These are phyloP conservation scores for Lactifluus echinatus DNA, from an alignment of 768 basidiomycete species.

Conservation along the genomic window DNA sequence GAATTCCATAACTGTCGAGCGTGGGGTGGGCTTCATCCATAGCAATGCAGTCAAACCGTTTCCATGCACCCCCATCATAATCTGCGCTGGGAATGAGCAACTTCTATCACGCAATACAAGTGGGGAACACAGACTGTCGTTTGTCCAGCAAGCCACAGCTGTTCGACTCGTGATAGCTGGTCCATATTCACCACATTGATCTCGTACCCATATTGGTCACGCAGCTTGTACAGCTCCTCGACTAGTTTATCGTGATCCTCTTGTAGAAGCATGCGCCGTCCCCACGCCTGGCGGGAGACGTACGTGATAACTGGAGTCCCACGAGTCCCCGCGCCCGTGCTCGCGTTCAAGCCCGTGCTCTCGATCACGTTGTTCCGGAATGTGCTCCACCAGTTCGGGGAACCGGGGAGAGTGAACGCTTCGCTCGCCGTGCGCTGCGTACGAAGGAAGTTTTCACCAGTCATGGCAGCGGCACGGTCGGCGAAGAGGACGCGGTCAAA, in stretches of 20 bases:
- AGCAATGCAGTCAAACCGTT: slow-evolving; percentile 83
- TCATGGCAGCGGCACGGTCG: slow-evolving; percentile 81
- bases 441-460: slow-evolving; percentile 51
- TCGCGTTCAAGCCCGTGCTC: slow-evolving; percentile 55
- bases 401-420: slow-evolving; percentile 67
- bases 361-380: slow-evolving; percentile 64
- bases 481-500: slow-evolving; percentile 84
- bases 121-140: slow-evolving; percentile 57
- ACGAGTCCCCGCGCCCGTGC: slow-evolving; percentile 26
- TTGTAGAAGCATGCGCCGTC: slow-evolving; percentile 66
- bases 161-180: slow-evolving; percentile 68
- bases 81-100: slow-evolving; percentile 37
- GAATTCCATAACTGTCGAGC: slow-evolving; percentile 88
- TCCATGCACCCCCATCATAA: slow-evolving; percentile 92
- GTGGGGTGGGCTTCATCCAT: slow-evolving; percentile 84
- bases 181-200: slow-evolving; percentile 85
- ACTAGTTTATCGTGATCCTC: slow-evolving; percentile 78
- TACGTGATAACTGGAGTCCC: slow-evolving; percentile 82
- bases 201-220: slow-evolving; percentile 70
- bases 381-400: slow-evolving; percentile 78
- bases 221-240: slow-evolving; percentile 56
- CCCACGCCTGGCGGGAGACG: slow-evolving; percentile 84
- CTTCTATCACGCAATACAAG: neutral
- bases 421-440: slow-evolving; percentile 73
- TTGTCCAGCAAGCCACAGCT: slow-evolving; percentile 69